Evolutionary conservation across 2,329 filamentous ascomycete species (phyloP).

Genomic region (Talaromyces sp.): DNA sequence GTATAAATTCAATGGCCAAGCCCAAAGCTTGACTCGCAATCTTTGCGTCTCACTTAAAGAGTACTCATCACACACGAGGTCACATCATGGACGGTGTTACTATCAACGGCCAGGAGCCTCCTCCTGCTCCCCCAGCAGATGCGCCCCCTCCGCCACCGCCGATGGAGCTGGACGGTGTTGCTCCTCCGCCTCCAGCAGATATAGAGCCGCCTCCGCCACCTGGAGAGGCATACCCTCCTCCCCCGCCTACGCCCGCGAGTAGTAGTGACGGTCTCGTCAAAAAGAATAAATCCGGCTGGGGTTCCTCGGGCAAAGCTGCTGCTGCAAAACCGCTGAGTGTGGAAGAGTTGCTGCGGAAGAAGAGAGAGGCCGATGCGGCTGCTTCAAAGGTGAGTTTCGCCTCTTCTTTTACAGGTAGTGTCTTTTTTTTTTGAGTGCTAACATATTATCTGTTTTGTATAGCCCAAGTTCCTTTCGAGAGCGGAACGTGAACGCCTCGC

Average conservation of each 20-base stretch:
- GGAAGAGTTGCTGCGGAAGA: slow-evolving; percentile 78
- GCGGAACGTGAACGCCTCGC: slow-evolving; percentile 76
- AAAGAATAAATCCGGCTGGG: slow-evolving; percentile 54
- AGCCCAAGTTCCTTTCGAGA: slow-evolving; percentile 81
- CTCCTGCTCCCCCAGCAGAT: slow-evolving; percentile 42
- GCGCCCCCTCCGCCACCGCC: slow-evolving; percentile 37
- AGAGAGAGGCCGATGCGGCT: slow-evolving; percentile 78
- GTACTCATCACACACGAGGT: background rate
- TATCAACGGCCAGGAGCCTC: slow-evolving; percentile 32
- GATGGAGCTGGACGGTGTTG: slow-evolving; percentile 39
- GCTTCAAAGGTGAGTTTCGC: slow-evolving; percentile 60
- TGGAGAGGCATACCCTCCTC: slow-evolving; percentile 34
- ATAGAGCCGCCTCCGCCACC: slow-evolving; percentile 40
- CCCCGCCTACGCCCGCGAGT: slow-evolving; percentile 24
- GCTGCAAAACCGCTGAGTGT: slow-evolving; percentile 63
- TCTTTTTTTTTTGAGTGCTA: slow-evolving; percentile 18
- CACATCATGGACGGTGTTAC: slow-evolving; percentile 31
- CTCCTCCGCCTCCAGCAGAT: slow-evolving; percentile 41
- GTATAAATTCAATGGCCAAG: slow-evolving; percentile 23
- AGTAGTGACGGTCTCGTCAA: slow-evolving; percentile 31
- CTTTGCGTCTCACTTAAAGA: background rate
- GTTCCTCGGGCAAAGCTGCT: slow-evolving; percentile 31
- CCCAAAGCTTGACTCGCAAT: background rate
- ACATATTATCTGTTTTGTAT: slow-evolving; percentile 15
- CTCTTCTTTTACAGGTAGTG: background rate